Evolutionary conservation across 75 land plant genomes (phyloP).

Genomic region (Pinus albicaulis): DNA sequence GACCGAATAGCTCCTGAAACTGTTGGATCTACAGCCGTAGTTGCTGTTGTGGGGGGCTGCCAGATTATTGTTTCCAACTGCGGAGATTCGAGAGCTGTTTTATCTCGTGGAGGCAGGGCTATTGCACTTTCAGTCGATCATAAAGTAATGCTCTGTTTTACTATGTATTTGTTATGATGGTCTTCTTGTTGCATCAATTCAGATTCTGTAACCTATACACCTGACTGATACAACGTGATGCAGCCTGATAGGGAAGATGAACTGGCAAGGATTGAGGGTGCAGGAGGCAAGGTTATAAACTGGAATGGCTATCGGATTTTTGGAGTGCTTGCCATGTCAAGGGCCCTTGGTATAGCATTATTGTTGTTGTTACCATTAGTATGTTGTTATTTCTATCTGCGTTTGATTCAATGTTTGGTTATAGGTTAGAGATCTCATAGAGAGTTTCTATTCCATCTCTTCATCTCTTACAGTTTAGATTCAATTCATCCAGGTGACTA

Average conservation of each 20-base stretch:
- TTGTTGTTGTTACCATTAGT: no score
- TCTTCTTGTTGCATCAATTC: no score
- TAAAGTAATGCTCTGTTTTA: slow-evolving; percentile 10
- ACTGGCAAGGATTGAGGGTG: slow-evolving; percentile 56
- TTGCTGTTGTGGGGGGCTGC: slow-evolving; percentile 72
- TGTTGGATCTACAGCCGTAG: slow-evolving; percentile 78
- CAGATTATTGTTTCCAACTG: slow-evolving; percentile 89
- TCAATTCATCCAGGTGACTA: slow-evolving; percentile 8
- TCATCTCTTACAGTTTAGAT: no score
- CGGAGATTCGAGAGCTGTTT: slow-evolving; percentile 61
- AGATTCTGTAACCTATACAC: no score
- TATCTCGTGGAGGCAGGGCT: slow-evolving; percentile 21
- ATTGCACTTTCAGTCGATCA: slow-evolving; percentile 20
- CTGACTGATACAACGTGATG: not conserved
- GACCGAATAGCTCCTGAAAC: slow-evolving; percentile 38
- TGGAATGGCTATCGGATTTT: slow-evolving; percentile 69
- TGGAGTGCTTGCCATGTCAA: slow-evolving; percentile 78
- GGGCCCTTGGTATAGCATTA: slow-evolving; percentile 56
- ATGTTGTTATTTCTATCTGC: no score
- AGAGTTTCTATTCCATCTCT: no score
- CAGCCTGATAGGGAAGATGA: slow-evolving; percentile 80
- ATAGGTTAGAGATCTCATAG: no score
- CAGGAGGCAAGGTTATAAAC: slow-evolving; percentile 70
- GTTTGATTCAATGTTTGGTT: no score
- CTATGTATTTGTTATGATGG: no score